Base-by-base conservation (phyloP, 164 flowering plant genomes). In the Tetrastigma voinierianum region DNA sequence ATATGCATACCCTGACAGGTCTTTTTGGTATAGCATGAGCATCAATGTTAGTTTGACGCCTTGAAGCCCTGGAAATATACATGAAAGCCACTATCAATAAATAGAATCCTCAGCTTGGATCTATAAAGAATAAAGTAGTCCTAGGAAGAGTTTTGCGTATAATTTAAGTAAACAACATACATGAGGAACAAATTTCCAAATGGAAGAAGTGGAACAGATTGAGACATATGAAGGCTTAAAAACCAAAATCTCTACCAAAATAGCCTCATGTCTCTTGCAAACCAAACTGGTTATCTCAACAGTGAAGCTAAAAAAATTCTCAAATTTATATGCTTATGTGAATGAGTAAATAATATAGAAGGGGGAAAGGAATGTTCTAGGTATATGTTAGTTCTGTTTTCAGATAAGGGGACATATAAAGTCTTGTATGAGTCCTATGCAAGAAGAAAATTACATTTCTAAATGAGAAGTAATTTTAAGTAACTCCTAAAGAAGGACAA, bases 1-100 rank as follows among this genome's bases (percentile, higher is more conserved):
- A 61, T 32, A 60, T 24, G 10, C 66, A 45, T 72, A 87, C 96
- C 82, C 61, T 81, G 23, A 72, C 46, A 64, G 86, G 75, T 74
- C 75, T 84, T 68, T 77, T 77, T 61, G 78, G 57, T 48, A 68
- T 44, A 46, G 70, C 63, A 71, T 52, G 70, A 54, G 67, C 58
- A 66, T 69, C 77, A 57, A 61, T 44, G 46, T 64, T 72, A 48
- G 57, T 64, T 64, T 79, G 79, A 65, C 72, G 65, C 65, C 68
- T 75, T 17, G 83, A 57, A 67, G 74, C 66, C 83, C 89, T 82
- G 66, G 45, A 32, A 70, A 69, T 11, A 54, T 23, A 57, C 56
- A 70, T 14, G 18, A 16, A 54, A 59, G 32, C 10, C 10, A 18
- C 15, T 6, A 16, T 23, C 45, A 16, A 32, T 45, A 5, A 3